Conservation (phyloP, 2,329 filamentous ascomycete species). For the Fusarium falciforme region DNA sequence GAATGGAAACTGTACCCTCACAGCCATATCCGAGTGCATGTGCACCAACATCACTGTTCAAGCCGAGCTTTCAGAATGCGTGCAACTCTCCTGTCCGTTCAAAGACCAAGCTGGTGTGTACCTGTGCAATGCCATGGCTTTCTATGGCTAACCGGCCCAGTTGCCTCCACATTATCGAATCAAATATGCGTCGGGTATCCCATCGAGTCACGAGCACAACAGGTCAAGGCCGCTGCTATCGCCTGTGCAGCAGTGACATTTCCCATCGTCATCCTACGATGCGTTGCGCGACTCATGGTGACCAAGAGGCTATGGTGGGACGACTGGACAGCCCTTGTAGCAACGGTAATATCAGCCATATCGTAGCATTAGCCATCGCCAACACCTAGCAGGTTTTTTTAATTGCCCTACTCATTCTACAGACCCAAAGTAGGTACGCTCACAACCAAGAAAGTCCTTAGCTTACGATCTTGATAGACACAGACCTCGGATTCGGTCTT, state of each 20-base stretch:
- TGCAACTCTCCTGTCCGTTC: not conserved
- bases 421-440: not conserved
- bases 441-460: too few relatives aligned
- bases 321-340: not conserved
- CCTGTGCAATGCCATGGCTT: not conserved
- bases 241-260: not conserved
- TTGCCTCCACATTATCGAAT: not conserved
- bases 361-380: not conserved
- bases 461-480: not conserved
- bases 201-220: not conserved
- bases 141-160: not conserved
- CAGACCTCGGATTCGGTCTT: not conserved
- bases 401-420: not conserved
- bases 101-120: not conserved
- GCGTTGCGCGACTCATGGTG: not conserved
- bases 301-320: not conserved
- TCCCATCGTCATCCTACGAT: not conserved
- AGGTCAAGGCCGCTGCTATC: not conserved
- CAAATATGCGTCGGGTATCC: not conserved
- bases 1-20: not conserved
- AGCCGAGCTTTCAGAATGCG: not conserved
- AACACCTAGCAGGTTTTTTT: not conserved
- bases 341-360: not conserved
- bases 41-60: not conserved
- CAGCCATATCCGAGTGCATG: not conserved